Evolutionary conservation across 495 filamentous ascomycete species (phyloP).

Genomic region (Schizothecium vesticola): DNA sequence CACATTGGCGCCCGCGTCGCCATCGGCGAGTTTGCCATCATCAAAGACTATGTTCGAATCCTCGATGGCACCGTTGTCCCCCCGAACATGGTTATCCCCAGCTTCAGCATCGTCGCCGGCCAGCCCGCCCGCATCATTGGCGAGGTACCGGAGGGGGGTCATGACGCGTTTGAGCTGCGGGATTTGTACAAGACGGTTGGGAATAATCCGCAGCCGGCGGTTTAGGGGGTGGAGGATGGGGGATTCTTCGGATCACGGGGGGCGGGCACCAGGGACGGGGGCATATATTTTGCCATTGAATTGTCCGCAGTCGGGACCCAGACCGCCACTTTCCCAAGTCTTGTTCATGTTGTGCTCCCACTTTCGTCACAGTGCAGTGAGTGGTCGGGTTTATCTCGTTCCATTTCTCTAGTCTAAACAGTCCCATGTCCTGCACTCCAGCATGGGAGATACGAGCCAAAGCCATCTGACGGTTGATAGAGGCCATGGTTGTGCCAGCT

Average conservation of each 20-base stretch:
- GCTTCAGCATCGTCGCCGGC: constrained; percentile 79
- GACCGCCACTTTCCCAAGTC: no score
- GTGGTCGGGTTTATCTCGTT: no score
- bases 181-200: constrained; percentile 50
- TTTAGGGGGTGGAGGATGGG: background rate
- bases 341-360: no score
- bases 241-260: background rate
- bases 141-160: constrained; percentile 74
- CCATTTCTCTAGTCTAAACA: no score
- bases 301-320: no score
- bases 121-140: constrained; percentile 76
- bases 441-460: no score
- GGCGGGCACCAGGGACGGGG: no score
- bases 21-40: constrained; percentile 76
- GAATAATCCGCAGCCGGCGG: constrained; percentile 41
- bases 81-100: constrained; percentile 83
- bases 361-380: no score
- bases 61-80: constrained; percentile 79
- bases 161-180: constrained; percentile 54
- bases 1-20: constrained; percentile 69
- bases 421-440: no score
- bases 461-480: no score
- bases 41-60: constrained; percentile 85
- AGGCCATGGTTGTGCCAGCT: no score
- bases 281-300: background rate